phyloP scores from a whole-genome alignment of 306 rosid genomes.

The Rosa chinensis region DNA sequence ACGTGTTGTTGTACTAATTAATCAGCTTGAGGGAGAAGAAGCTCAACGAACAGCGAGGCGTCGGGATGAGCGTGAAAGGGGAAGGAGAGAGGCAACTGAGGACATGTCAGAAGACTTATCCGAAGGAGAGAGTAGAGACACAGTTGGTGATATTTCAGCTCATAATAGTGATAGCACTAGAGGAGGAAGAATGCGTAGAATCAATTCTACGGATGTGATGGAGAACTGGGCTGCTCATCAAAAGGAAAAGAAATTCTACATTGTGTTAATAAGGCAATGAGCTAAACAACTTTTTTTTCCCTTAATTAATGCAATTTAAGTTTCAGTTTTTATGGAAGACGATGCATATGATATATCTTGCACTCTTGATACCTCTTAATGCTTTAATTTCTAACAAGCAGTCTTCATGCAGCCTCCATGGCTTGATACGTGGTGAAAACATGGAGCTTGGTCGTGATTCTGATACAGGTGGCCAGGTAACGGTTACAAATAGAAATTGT shows the following conservation, averaged over 20 bases:
- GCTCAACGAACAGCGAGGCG: slow-evolving; percentile 41
- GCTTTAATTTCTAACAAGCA: slow-evolving; percentile 22
- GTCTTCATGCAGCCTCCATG: slow-evolving; percentile 54
- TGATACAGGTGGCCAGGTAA: slow-evolving; percentile 68
- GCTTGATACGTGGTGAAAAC: slow-evolving; percentile 58
- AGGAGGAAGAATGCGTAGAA: slow-evolving; percentile 38
- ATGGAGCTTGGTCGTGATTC: slow-evolving; percentile 75
- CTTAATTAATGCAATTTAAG: too few relatives aligned
- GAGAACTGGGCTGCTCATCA: slow-evolving; percentile 51
- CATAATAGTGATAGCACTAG: slow-evolving; percentile 31
- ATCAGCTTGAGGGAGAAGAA: slow-evolving; percentile 59
- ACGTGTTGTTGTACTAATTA: background rate
- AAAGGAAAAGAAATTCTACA: slow-evolving; percentile 52
- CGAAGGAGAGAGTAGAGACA: slow-evolving; percentile 60
- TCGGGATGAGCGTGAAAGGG: slow-evolving; percentile 52
- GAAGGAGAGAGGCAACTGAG: slow-evolving; percentile 54
- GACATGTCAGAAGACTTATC: slow-evolving; percentile 69
- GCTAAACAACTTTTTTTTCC: slow-evolving; percentile 8
- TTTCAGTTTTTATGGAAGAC: background rate
- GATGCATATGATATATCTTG: background rate
- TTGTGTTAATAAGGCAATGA: slow-evolving; percentile 54
- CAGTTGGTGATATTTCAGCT: slow-evolving; percentile 32
- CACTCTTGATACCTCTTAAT: slow-evolving; percentile 11
- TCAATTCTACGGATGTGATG: slow-evolving; percentile 47
- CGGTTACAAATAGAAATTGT: background rate